Conservation (phyloP, 768 basidiomycete species). For the Fomitopsis pulvina region DNA sequence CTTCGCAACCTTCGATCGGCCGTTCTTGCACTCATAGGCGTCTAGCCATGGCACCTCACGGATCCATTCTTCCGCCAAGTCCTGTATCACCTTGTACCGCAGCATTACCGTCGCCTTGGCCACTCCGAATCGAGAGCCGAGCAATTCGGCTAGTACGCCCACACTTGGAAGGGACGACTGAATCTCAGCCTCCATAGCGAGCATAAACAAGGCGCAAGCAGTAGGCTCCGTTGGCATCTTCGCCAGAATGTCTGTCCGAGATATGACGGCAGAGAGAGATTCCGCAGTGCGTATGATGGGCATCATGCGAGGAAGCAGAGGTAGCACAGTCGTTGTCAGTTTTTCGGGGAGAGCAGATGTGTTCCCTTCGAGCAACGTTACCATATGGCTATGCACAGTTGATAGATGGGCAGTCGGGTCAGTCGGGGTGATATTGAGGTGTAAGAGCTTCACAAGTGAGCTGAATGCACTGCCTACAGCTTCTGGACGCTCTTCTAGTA, state of each 20-base stretch:
- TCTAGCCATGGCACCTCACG: constrained; percentile 71
- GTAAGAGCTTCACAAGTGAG: constrained; percentile 44
- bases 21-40: constrained; percentile 38
- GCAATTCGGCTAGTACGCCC: constrained; percentile 47
- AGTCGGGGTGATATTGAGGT: constrained; percentile 43
- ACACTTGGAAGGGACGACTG: constrained; percentile 46
- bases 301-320: constrained; percentile 14
- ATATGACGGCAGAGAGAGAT: constrained; percentile 16
- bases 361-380: constrained; percentile 11
- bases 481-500: constrained; percentile 47
- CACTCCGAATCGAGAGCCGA: constrained; percentile 46
- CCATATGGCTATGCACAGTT: constrained; percentile 47
- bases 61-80: constrained; percentile 52
- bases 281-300: constrained; percentile 15
- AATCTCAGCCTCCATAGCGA: constrained; percentile 64
- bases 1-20: constrained; percentile 53
- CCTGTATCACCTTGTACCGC: constrained; percentile 62
- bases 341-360: constrained; percentile 11
- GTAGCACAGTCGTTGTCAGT: constrained; percentile 14
- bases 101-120: constrained; percentile 53
- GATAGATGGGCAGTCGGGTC: constrained; percentile 59
- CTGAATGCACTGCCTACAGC: constrained; percentile 51
- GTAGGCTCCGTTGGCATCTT: constrained; percentile 38
- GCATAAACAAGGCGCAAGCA: constrained; percentile 64
- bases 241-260: constrained; percentile 25